phyloP scores from a whole-genome alignment of 1,284 basidiomycete genomes.

The Schizophyllum commune region DNA sequence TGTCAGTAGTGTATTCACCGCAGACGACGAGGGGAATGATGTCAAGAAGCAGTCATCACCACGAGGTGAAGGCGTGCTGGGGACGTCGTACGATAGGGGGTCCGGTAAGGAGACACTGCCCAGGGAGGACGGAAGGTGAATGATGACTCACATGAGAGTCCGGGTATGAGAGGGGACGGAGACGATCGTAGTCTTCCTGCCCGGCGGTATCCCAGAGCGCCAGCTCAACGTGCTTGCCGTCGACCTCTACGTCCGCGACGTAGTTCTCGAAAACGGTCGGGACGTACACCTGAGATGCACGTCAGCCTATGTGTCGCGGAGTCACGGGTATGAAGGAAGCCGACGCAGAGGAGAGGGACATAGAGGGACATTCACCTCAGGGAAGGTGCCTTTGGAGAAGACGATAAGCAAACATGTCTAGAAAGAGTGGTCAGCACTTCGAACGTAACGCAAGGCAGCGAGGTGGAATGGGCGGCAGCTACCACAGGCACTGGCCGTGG shows the following conservation, averaged over 20 bases:
- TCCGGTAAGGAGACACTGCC: neutral
- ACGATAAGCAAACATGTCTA: conserved; percentile 81
- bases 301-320: neutral
- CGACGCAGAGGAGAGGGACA: neutral
- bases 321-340: neutral
- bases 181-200: conserved; percentile 81
- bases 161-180: conserved; percentile 86
- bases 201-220: conserved; percentile 96
- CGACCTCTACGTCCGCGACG: conserved; percentile 85
- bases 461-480: neutral
- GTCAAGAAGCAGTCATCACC: neutral
- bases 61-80: neutral
- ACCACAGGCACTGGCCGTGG: neutral
- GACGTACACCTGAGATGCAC: conserved; percentile 66
- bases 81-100: neutral
- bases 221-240: conserved; percentile 87
- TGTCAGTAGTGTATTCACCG: neutral
- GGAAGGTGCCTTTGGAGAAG: conserved; percentile 90
- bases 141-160: conserved; percentile 55
- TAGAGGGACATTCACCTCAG: conserved; percentile 51
- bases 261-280: conserved; percentile 93
- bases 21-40: neutral
- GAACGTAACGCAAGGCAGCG: neutral
- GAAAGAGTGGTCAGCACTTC: conserved; percentile 3
- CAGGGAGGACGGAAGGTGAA: neutral